phyloP scores from a whole-genome alignment of 2,329 filamentous ascomycete genomes.

The Monilinia aucupariae region DNA sequence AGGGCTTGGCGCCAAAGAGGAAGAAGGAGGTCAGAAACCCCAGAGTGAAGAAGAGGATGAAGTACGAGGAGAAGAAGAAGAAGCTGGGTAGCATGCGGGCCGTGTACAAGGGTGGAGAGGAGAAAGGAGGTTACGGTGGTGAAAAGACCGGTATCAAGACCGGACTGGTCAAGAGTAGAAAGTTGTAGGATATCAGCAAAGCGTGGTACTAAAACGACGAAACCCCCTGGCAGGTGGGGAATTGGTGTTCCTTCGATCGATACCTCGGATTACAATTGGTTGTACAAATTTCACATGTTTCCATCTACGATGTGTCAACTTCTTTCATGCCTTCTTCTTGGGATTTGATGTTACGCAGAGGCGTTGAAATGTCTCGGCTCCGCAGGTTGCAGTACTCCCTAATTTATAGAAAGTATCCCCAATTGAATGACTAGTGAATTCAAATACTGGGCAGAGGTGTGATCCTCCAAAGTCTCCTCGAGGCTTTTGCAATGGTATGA shows the following conservation, averaged over 20 bases:
- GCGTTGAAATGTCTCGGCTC: constrained; percentile 11
- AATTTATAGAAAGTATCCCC: not conserved
- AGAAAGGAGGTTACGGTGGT: constrained; percentile 80
- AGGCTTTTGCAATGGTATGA: not conserved
- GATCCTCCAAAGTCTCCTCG: not conserved
- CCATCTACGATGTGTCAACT: not conserved
- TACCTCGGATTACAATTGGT: not conserved
- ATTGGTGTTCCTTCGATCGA: constrained; percentile 1
- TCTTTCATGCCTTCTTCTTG: constrained; percentile 1
- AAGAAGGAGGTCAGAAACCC: constrained; percentile 96
- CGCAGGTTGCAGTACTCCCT: constrained; percentile 3
- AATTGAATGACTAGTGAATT: constrained; percentile 10
- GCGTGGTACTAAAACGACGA: constrained; percentile 1
- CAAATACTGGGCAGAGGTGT: not conserved
- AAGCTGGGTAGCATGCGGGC: constrained; percentile 84
- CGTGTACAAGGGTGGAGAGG: constrained; percentile 79
- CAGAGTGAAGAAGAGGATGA: constrained; percentile 95
- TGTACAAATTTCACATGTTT: constrained; percentile 11
- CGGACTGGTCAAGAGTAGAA: constrained; percentile 86
- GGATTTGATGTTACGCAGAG: constrained; percentile 4
- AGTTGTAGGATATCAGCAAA: constrained; percentile 45
- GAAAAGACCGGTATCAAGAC: constrained; percentile 95
- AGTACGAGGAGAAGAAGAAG: constrained; percentile 96
- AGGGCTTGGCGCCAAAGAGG: constrained; percentile 80
- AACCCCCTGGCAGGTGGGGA: not conserved